Base-by-base conservation (phyloP, 2,329 filamentous ascomycete species). In the Didymosphaeria variabile region DNA sequence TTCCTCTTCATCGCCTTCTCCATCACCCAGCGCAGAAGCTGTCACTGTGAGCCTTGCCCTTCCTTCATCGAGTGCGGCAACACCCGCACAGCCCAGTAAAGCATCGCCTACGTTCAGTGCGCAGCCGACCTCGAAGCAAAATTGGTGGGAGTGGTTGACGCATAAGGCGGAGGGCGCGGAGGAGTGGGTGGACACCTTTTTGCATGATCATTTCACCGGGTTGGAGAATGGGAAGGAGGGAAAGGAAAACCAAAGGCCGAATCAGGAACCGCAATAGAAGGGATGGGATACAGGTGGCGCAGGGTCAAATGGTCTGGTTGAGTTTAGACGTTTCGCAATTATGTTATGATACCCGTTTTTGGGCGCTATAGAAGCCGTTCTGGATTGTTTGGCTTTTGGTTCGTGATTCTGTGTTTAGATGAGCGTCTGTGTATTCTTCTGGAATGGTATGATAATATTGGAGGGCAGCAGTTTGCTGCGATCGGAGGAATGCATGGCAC, bases 61-160 rank as follows among this genome's bases (percentile, higher is more conserved):
- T 29, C 2, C 26, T 29, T 29, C 26, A n/a, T 15, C 53, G 8
- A 42, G 32, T 9, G 17, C 36, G 12, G 13, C 12, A 47, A n/a
- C 49, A 5, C 15, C 57, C 9, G 32, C 17, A 23, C 34, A 34
- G 21, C 29, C 46, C 29, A 57, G 36, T 36, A 23, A 38, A 29
- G 29, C 58, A 12, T 34, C 45, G 15, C 50, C 64, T 9, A 67
- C 70, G 2, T 55, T 63, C 5, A 66, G 63, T 36, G 65, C 64
- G 21, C 51, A 66, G 23, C 64, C 71, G 17, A 60, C 64, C 32
- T 58, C 61, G 32, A 63, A 42, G 36, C 53, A 36, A 47, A 66
- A 63, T 17, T 78, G 68, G 75, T 79, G 76, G 76, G 69, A 77
- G 57, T 78, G 75, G 75, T 59, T 79, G 38, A 71, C 71, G 45